These are phyloP conservation scores for Neurospora sp. DNA, from an alignment of 495 filamentous ascomycete genomes.

Conservation along the genomic window DNA sequence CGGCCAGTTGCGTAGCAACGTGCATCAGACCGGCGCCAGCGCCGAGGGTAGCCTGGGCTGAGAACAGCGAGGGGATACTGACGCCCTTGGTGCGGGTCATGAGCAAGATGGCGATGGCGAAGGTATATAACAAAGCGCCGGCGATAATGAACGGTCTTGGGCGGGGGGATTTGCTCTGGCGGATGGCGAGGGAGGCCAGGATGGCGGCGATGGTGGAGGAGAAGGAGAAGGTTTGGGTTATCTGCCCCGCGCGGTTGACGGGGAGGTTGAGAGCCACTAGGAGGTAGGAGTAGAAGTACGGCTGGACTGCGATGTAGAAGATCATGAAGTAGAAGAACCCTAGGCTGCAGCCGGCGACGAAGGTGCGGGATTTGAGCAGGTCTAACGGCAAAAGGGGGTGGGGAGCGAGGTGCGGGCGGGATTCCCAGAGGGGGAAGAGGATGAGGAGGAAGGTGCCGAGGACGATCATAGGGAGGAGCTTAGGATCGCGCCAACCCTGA, in stretches of 20 bases:
- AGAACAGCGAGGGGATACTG: conserved; percentile 48
- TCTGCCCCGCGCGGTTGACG: conserved; percentile 41
- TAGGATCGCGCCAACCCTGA: conserved; percentile 39
- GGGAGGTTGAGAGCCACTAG: conserved; percentile 53
- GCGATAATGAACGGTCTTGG: conserved; percentile 29
- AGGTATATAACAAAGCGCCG: conserved; percentile 46
- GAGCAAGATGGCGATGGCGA: conserved; percentile 56
- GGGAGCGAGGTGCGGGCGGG: conserved; percentile 37
- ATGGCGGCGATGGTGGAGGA: conserved; percentile 43
- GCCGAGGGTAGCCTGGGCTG: conserved; percentile 61
- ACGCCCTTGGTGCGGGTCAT: conserved; percentile 47
- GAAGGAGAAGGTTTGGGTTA: conserved; percentile 42
- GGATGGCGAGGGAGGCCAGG: conserved; percentile 44
- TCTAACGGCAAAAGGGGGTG: conserved; percentile 49
- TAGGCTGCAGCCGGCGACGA: conserved; percentile 50
- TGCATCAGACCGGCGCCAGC: conserved; percentile 48
- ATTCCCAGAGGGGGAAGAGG: conserved; percentile 50
- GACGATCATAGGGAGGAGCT: conserved; percentile 47
- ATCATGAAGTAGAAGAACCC: conserved; percentile 47
- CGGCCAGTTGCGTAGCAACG: conserved; percentile 49
- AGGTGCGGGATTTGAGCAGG: conserved; percentile 50
- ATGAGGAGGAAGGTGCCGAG: conserved; percentile 45
- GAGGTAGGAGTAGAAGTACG: conserved; percentile 53
- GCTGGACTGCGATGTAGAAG: conserved; percentile 52
- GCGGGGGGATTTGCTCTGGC: conserved; percentile 31